Base-by-base conservation (phyloP, 148 eudicot species). In the Chenopodium album region DNA sequence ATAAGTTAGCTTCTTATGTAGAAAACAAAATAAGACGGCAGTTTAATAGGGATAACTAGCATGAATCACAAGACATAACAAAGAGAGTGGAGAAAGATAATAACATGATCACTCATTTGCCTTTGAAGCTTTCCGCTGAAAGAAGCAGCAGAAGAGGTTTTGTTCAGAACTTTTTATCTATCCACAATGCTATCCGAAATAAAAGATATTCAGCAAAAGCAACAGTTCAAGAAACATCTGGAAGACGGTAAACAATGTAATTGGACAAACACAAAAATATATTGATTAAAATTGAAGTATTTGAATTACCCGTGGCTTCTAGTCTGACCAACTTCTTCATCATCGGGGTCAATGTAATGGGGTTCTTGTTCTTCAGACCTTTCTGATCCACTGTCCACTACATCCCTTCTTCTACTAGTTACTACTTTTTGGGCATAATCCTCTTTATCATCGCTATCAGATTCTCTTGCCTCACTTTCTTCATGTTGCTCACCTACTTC, bases 271-370 rank as follows among this genome's bases (percentile, higher is more conserved):
- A 14, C 12, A 13, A 16, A 16, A 13, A 17, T 26, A 72, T 29
- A 19, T 52, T 22, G 34, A 10, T 77, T 64, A 78, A 48, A 67
- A 11, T 37, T 17, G 2, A 75, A 37, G 47, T 7, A 17, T 32
- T 72, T 20, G 48, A 67, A 20, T 75, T 87, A 94, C 98, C 97
- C 91, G 9, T 84, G 88, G 80, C 92, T 92, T 92, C 89, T 86
- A 83, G 89, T 89, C 86, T 91, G 97, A 84, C 89, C 91, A 83
- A 94, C 97, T 90, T 97, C 98, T 71, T 97, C 98, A 26, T 94
- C 97, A 62, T 92, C 97, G 71, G 92, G 91, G 79, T 92, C 97
- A 87, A 80, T 89, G 87, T 88, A 97, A 67, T 60, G 87, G 70
- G 84, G 87, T 75, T 82, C 91, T 78, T 90, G 90, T n/a, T 92